Evolutionary conservation across 345 rosid species (phyloP).

Genomic region (Brassica carinata): DNA sequence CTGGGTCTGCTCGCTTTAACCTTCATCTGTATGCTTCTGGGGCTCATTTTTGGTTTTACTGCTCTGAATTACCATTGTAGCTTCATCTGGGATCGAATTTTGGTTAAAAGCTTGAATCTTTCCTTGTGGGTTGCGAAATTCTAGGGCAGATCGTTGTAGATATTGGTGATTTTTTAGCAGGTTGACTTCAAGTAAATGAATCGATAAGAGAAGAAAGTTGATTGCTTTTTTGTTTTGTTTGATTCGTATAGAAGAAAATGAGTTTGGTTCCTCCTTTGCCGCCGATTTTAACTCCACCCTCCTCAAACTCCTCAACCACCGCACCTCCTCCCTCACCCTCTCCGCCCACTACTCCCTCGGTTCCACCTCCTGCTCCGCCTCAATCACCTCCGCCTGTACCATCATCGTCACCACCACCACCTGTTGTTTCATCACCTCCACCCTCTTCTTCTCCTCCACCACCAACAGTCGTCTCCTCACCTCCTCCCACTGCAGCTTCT

Average conservation of each 20-base stretch:
- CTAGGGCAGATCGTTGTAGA: background rate
- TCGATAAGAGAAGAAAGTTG: constrained; percentile 22
- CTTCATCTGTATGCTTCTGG: background rate
- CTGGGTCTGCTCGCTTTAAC: constrained; percentile 17
- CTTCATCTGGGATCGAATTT: background rate
- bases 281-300: constrained; percentile 46
- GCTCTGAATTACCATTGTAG: constrained; percentile 9
- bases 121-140: constrained; percentile 27
- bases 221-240: background rate
- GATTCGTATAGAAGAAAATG: constrained; percentile 40
- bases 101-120: constrained; percentile 16
- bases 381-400: constrained; percentile 51
- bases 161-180: background rate
- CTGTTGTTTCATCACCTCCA: constrained; percentile 47
- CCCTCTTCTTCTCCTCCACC: constrained; percentile 53
- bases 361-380: constrained; percentile 55
- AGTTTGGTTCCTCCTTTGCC: constrained; percentile 54
- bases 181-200: constrained; percentile 31
- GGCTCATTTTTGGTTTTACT: background rate
- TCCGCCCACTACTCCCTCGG: constrained; percentile 46
- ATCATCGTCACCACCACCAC: constrained; percentile 46
- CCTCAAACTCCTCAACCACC: constrained; percentile 46
- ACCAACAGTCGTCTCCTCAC: constrained; percentile 47
- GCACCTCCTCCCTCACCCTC: constrained; percentile 50
- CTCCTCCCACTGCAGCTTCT: constrained; percentile 50